Evolutionary conservation across 1,284 basidiomycete genomes (phyloP).

Genomic region (Gomphus sp.): DNA sequence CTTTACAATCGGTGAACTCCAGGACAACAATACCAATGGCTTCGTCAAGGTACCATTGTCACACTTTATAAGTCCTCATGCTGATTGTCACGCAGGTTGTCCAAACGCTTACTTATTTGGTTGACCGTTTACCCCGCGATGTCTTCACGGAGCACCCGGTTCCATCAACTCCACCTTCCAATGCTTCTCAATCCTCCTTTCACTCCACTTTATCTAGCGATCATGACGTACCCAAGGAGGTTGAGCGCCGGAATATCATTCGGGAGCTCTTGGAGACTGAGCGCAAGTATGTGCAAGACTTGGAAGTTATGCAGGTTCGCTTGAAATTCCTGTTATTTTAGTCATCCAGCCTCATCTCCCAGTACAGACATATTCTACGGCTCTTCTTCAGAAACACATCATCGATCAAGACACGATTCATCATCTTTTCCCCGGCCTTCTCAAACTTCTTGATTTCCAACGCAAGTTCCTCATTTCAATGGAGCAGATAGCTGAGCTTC

Average conservation of each 20-base stretch:
- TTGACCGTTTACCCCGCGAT: conserved; percentile 71
- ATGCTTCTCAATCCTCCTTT: conserved; percentile 18
- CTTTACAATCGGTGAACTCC: conserved; percentile 83
- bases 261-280: conserved; percentile 90
- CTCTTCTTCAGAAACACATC: conserved; percentile 72
- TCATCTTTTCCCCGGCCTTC: conserved; percentile 90
- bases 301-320: conserved; percentile 91
- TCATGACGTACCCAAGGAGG: conserved; percentile 49
- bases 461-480: conserved; percentile 93
- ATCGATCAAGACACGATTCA: conserved; percentile 94
- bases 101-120: conserved; percentile 83
- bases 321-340: conserved; percentile 6
- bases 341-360: conserved; percentile 13
- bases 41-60: conserved; percentile 76
- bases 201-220: conserved; percentile 52
- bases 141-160: conserved; percentile 58
- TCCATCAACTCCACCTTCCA: conserved; percentile 40
- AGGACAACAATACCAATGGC: conserved; percentile 88
- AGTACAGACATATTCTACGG: conserved; percentile 69
- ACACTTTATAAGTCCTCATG: neutral
- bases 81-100: conserved; percentile 54
- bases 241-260: conserved; percentile 70
- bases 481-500: conserved; percentile 74
- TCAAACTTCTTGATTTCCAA: conserved; percentile 95
- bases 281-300: conserved; percentile 95